Base-by-base conservation (phyloP, 345 rosid genomes). In the Cardamine chenopodiifolia region DNA sequence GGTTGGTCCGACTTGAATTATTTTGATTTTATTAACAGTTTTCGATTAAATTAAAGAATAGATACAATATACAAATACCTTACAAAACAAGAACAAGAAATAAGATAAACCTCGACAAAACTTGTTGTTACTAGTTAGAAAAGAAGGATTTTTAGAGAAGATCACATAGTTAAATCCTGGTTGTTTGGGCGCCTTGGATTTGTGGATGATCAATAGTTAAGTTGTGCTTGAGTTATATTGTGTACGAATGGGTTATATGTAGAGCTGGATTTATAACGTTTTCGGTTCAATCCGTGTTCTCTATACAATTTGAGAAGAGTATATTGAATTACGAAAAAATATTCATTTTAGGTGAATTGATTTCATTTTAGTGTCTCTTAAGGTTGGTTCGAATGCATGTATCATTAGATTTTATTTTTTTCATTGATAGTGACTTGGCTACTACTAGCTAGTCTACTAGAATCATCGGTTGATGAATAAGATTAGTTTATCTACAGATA, bases 1-100 rank as follows among this genome's bases (percentile, higher is more conserved):
- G 59, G 14, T 47, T 66, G 78, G 40, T 74, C 40, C 37, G 19
- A 13, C 29, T 22, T 64, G 19, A 73, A 35, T 54, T 56, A 57
- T 29, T 3, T 29, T 29, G 32, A 3, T 1, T 29, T 29, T 29
- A 6, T 2, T 26, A 25, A 26, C 32, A 29, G 31, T 29, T 31
- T 31, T 31, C 35, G 35, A 31, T 31, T 7, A 31, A 31, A 31
- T 31, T 6, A 31, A 31, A 31, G 8, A 31, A 31, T 6, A 6
- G 8, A 31, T 31, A 7, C 35, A 31, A 7, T 6, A 7, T 29
- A 31, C 3, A 31, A 29, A 5, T 1, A 7, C 35, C 35, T 31
- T 31, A 7, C 35, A 31, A 7, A 31, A 31, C 35, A 31, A 6
- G 35, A 31, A 31, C 35, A 31, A 31, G 8, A 31, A 29, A 29